A percentile compares a stretch with the other conserved stretches of the same genome.
Evolutionary conservation across 345 rosid genomes (phyloP).

Genomic region (Acer yangbiense): DNA sequence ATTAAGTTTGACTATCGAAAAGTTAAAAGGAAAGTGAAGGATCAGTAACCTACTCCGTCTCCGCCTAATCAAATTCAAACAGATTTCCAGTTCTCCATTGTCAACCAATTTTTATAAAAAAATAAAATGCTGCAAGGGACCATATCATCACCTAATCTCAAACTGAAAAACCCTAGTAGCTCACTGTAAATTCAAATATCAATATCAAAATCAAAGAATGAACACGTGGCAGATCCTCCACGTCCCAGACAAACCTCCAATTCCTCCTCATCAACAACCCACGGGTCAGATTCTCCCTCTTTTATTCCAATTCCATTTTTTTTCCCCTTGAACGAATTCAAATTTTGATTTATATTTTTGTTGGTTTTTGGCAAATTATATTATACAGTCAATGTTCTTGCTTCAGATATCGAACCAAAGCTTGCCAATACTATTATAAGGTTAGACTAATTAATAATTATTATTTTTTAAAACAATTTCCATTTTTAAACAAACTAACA

Average conservation of each 20-base stretch:
- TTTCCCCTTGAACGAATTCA: background rate
- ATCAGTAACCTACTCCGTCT: too few relatives aligned
- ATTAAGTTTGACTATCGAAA: too few relatives aligned
- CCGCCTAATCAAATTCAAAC: too few relatives aligned
- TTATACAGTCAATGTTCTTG: constrained; percentile 58
- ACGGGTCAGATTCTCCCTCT: constrained; percentile 44
- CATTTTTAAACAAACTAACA: background rate
- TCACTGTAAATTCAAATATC: background rate
- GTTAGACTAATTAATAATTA: constrained; percentile 27
- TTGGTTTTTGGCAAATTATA: background rate
- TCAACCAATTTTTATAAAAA: too few relatives aligned
- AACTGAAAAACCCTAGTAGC: background rate
- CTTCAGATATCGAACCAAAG: constrained; percentile 66
- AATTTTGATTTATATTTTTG: background rate
- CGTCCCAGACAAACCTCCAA: constrained; percentile 56
- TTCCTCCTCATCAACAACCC: constrained; percentile 57
- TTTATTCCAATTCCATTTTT: background rate
- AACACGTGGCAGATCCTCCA: constrained; percentile 43
- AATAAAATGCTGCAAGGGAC: too few relatives aligned
- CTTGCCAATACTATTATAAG: constrained; percentile 63
- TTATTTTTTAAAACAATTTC: background rate
- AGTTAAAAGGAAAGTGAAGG: too few relatives aligned
- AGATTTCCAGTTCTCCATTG: too few relatives aligned
- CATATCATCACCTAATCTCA: too few relatives aligned
- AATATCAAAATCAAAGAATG: background rate